Evolutionary conservation across 176 grass and related monocot species (phyloP).

Genomic region (Alloteropsis semialata): DNA sequence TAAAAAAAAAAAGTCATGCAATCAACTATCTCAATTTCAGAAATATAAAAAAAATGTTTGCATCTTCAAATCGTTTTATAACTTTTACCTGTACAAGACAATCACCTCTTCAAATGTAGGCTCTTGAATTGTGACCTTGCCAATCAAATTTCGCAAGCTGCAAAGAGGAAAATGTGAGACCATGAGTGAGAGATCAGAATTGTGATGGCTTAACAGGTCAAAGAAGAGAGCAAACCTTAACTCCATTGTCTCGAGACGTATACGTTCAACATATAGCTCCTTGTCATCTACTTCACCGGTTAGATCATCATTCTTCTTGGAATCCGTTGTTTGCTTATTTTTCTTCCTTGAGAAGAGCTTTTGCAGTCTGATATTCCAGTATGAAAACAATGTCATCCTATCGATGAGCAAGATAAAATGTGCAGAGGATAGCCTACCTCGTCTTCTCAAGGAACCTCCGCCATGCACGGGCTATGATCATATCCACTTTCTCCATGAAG

Average conservation of each 20-base stretch:
- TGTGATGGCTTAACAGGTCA: conserved; percentile 20
- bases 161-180: conserved; percentile 10
- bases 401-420: conserved; percentile 24
- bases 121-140: conserved; percentile 89
- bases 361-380: conserved; percentile 53
- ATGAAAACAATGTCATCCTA: conserved; percentile 11
- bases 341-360: conserved; percentile 73
- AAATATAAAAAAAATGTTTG: conserved; percentile 1
- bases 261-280: conserved; percentile 76
- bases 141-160: conserved; percentile 72
- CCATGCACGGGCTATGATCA: conserved; percentile 84
- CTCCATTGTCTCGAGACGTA: conserved; percentile 83
- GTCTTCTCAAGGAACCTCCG: conserved; percentile 75
- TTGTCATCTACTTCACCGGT: conserved; percentile 49
- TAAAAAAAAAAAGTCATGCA: conserved; percentile 14
- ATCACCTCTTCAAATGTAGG: conserved; percentile 99
- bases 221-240: conserved; percentile 64
- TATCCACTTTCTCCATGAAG: conserved; percentile 90
- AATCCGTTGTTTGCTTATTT: conserved; percentile 47
- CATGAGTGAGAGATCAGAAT: background rate
- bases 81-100: conserved; percentile 88
- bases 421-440: conserved; percentile 46
- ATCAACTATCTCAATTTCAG: conserved; percentile 2
- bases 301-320: conserved; percentile 82
- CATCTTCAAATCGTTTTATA: conserved; percentile 23